A percentile compares a stretch with the other conserved stretches of the same genome.
Conservation (phyloP, 1,139 yeast genomes). For the Kodamaea sp. region DNA sequence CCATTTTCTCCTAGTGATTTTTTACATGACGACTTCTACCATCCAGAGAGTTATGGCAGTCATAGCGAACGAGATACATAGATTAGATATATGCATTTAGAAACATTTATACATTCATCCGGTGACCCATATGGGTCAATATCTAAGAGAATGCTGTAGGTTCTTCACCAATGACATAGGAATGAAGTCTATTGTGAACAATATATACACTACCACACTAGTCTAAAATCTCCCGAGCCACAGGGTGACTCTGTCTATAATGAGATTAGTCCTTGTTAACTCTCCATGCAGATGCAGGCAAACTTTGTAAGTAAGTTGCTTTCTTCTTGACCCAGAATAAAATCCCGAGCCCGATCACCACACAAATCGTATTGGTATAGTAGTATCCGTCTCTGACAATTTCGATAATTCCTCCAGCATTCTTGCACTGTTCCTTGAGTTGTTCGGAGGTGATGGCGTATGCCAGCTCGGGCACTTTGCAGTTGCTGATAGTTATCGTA, state of each 20-base stretch:
- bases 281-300: constrained; percentile 73
- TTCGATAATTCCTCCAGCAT: constrained; percentile 56
- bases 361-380: constrained; percentile 71
- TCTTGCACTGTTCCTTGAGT: constrained; percentile 49
- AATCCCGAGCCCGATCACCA: constrained; percentile 62
- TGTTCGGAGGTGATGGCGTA: constrained; percentile 16
- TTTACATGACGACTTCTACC: constrained; percentile 31
- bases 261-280: constrained; percentile 25
- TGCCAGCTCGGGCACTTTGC: constrained; percentile 27
- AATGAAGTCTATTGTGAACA: no score
- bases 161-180: no score
- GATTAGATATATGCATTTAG: no score
- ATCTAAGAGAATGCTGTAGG: no score
- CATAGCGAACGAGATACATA: no score
- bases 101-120: no score
- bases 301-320: constrained; percentile 55
- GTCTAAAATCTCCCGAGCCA: no score
- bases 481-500: constrained; percentile 64
- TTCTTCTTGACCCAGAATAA: constrained; percentile 71
- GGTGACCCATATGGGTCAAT: no score
- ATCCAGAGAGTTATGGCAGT: constrained; percentile 1
- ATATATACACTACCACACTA: no score
- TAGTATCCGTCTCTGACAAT: constrained; percentile 80
- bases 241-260: no score
- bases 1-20: constrained; percentile 50